Evolutionary conservation across 306 rosid species (phyloP), one percentile per base, ranked within the genome.

Genomic region (Astragalus membranaceus): DNA sequence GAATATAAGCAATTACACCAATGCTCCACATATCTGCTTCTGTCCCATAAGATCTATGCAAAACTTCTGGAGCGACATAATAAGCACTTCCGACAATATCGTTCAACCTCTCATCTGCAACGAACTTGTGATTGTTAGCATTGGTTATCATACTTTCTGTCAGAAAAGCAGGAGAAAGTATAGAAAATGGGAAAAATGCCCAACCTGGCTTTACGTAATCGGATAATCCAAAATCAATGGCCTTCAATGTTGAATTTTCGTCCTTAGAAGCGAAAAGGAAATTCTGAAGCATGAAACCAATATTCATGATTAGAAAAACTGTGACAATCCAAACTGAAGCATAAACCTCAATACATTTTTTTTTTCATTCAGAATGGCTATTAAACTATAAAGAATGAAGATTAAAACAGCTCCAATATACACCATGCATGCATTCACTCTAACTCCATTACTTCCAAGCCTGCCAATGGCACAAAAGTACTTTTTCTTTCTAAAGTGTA

Each of bases 191-290:
- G 33, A 42, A 64, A 58, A 42, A 76, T 68, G 47, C 30, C 72
- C 12, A 13, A 86, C 96, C 96, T 84, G 96, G 96, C 81, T 89
- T 89, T 69, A 89, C 96, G 52, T 86, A 89, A 77, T 89, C 96
- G 11, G 96, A 89, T 53, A 89, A 84, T 70, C 96, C 96, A 10
- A 89, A 89, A 75, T 89, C 96, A 64, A 89, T 89, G 57, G 84
- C 96, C 63, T 89, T 89, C 48, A 89, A 43, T 1, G 76, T 49
- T 13, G 96, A 79, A 43, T 79, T 78, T 46, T 89, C 96, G 44
- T 89, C 96, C 50, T 67, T 79, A 33, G 92, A 63, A 58, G 79
- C 54, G 48, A 77, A 89, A 67, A 86, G 96, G 78, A 89, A 89
- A 79, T 89, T 89, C 96, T 89, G 85, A 51, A 75, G 78, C 41